Percentiles rank a stretch among this genome's conserved stretches.
Evolutionary conservation across 257 asterid genomes (phyloP).

Genomic region (Apocynum venetum): DNA sequence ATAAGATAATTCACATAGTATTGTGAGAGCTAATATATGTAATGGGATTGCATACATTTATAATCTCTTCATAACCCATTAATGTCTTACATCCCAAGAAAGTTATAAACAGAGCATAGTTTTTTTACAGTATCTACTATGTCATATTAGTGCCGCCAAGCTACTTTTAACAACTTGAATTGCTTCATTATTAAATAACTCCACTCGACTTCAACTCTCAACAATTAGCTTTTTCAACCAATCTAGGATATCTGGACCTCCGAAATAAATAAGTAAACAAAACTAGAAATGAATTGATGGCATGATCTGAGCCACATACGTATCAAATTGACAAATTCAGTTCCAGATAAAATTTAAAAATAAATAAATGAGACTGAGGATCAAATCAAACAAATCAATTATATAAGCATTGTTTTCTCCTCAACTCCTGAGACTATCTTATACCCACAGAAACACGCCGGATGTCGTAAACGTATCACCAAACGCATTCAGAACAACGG

Average conservation of each 20-base stretch:
- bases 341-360: too few relatives aligned
- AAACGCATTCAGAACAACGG: background rate
- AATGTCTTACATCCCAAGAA: background rate
- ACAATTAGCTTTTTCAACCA: background rate
- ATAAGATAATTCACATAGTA: background rate
- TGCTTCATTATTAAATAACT: background rate
- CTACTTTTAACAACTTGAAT: background rate
- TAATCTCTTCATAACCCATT: background rate
- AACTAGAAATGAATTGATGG: background rate
- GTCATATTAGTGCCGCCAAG: background rate
- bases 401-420: background rate
- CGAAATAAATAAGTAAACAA: background rate
- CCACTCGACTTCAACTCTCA: background rate
- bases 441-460: background rate
- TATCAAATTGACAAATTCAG: too few relatives aligned
- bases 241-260: background rate
- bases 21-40: background rate
- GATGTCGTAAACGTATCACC: slow-evolving; percentile 3
- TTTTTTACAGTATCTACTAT: too few relatives aligned
- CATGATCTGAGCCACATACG: background rate
- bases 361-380: background rate
- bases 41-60: background rate
- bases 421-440: background rate
- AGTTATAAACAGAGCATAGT: background rate
- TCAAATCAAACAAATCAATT: background rate